Conservation (phyloP, 108 stramenopile genomes). For the Cyclotella atomus region DNA sequence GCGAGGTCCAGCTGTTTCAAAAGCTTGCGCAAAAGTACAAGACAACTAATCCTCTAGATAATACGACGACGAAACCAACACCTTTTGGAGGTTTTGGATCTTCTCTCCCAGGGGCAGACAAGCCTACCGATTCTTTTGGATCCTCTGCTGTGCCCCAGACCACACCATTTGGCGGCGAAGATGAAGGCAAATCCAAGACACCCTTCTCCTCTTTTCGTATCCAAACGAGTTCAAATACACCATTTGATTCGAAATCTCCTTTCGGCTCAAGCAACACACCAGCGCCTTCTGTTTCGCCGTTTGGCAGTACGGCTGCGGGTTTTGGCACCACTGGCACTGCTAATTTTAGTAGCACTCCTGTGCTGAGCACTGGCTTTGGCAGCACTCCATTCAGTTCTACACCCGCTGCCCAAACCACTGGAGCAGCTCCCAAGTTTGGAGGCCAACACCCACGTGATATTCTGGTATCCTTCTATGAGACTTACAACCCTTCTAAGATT, state of each 20-base stretch:
- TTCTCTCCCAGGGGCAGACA: not conserved
- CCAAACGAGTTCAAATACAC: conserved; percentile 15
- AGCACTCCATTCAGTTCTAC: too few species aligned
- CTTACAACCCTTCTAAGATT: conserved; percentile 77
- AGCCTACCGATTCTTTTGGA: conserved; percentile 6
- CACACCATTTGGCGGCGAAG: not conserved
- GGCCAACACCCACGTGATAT: conserved; percentile 70
- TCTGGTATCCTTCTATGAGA: conserved; percentile 75
- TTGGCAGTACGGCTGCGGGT: not conserved
- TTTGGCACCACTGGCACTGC: not conserved
- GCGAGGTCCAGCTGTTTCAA: conserved; percentile 66
- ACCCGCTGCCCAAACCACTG: too few species aligned
- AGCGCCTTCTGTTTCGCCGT: conserved; percentile 18
- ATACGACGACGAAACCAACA: conserved; percentile 4
- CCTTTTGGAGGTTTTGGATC: conserved; percentile 41
- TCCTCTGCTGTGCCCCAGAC: not conserved
- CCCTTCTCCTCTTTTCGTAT: conserved; percentile 40
- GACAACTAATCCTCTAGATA: conserved; percentile 63
- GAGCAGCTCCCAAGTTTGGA: conserved; percentile 11
- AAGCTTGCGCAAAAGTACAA: conserved; percentile 75
- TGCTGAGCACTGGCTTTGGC: conserved; percentile 7
- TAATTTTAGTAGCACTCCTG: not conserved
- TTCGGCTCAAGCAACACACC: conserved; percentile 15
- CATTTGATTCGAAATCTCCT: conserved; percentile 21
- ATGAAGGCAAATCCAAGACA: not conserved